phyloP scores from a whole-genome alignment of 2,329 filamentous ascomycete genomes.

The Ophiostoma pallidulum region DNA sequence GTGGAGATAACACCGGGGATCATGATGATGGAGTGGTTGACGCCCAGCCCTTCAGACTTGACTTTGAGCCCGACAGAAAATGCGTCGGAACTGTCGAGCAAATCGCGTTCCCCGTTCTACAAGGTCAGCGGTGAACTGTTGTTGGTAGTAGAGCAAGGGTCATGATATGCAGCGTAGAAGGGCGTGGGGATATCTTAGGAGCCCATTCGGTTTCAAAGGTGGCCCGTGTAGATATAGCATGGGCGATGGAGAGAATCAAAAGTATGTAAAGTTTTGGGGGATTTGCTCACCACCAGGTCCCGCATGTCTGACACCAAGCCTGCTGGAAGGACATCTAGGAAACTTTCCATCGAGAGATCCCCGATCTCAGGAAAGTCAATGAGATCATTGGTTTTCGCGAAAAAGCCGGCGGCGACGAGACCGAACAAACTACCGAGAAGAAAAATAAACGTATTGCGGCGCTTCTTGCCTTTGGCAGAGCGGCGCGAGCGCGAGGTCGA shows the following conservation, averaged over 20 bases:
- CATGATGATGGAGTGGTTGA: constrained; percentile 89
- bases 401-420: constrained; percentile 77
- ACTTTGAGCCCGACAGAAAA: constrained; percentile 85
- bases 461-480: constrained; percentile 42
- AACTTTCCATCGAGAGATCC: constrained; percentile 72
- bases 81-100: constrained; percentile 79
- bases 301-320: constrained; percentile 77
- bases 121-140: not conserved
- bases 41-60: constrained; percentile 67
- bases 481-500: not conserved
- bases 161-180: too few species aligned
- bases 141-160: too few species aligned
- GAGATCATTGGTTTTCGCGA: constrained; percentile 80
- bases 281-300: constrained; percentile 62
- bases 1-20: constrained; percentile 96
- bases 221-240: too few species aligned
- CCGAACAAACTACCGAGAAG: constrained; percentile 82
- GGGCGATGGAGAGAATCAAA: not conserved
- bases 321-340: constrained; percentile 81
- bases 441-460: constrained; percentile 75
- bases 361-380: constrained; percentile 65
- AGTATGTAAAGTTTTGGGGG: not conserved
- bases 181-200: too few species aligned
- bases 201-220: too few species aligned
- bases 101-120: constrained; percentile 74